These are phyloP conservation scores for Huntiella savannae DNA, from an alignment of 2,329 filamentous ascomycete species.

Conservation along the genomic window DNA sequence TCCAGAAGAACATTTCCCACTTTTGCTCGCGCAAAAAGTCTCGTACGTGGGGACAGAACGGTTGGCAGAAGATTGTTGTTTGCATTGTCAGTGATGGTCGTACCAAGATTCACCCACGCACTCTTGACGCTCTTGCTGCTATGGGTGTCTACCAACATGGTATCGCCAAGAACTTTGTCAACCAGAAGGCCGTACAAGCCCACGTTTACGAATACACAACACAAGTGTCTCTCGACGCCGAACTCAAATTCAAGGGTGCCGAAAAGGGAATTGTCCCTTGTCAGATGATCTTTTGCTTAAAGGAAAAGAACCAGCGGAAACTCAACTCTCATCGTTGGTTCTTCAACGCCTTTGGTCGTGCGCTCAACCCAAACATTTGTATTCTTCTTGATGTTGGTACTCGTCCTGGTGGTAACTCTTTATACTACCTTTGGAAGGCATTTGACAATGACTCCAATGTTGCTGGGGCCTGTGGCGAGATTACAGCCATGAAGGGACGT, in stretches of 20 bases:
- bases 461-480: conserved; percentile 89
- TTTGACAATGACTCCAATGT: conserved; percentile 97
- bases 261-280: conserved; percentile 98
- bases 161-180: conserved; percentile 96
- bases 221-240: conserved; percentile 85
- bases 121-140: conserved; percentile 71
- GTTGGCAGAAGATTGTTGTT: conserved; percentile 99
- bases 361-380: conserved; percentile 88
- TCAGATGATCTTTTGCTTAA: conserved; percentile 95
- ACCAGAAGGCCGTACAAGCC: conserved; percentile 85
- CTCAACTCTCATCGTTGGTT: conserved; percentile 98
- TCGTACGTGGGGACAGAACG: conserved; percentile 95
- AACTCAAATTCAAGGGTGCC: conserved; percentile 95
- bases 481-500: conserved; percentile 89
- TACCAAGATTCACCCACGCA: conserved; percentile 88
- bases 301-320: conserved; percentile 95
- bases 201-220: conserved; percentile 98
- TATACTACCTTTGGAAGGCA: conserved; percentile 98
- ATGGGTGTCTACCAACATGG: conserved; percentile 97
- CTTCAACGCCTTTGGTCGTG: conserved; percentile 91
- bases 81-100: conserved; percentile 94
- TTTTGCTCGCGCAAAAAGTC: conserved; percentile 88
- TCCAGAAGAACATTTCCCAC: conserved; percentile 97
- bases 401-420: conserved; percentile 65
- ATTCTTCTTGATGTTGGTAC: conserved; percentile 95